Percentiles rank a stretch among this genome's conserved stretches.
These are phyloP conservation scores for Cenchrus americanus DNA, from an alignment of 176 grass and related monocot species.

Conservation along the genomic window DNA sequence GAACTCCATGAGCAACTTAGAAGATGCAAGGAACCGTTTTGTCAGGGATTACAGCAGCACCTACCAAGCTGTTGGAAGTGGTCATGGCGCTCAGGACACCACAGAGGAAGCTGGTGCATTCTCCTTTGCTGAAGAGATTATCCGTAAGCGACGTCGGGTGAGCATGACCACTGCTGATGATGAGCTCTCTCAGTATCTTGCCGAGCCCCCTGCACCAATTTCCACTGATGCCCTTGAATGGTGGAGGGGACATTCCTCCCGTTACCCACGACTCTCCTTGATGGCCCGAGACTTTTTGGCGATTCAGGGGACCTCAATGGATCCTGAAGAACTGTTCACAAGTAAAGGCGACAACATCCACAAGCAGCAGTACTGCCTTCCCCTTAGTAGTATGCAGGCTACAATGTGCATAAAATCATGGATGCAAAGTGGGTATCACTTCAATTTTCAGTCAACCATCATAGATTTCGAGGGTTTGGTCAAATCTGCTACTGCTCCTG, in stretches of 20 bases:
- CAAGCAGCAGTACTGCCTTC: conserved; percentile 79
- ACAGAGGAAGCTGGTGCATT: conserved; percentile 55
- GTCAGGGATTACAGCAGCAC: conserved; percentile 76
- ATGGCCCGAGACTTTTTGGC: conserved; percentile 96
- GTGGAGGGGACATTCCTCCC: conserved; percentile 82
- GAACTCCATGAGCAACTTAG: conserved; percentile 71
- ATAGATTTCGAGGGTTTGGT: conserved; percentile 76
- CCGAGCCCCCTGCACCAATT: conserved; percentile 72
- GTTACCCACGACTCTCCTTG: conserved; percentile 78
- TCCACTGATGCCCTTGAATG: conserved; percentile 79
- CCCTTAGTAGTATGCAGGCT: conserved; percentile 60
- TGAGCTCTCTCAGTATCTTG: conserved; percentile 82
- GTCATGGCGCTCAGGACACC: conserved; percentile 49
- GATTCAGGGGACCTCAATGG: conserved; percentile 76
- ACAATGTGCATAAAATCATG: conserved; percentile 76
- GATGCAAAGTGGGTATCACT: conserved; percentile 79
- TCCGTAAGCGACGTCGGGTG: conserved; percentile 70
- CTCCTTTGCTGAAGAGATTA: conserved; percentile 97
- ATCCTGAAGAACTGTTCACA: conserved; percentile 86
- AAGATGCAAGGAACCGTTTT: conserved; percentile 80
- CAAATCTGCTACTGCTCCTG: conserved; percentile 45
- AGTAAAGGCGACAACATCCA: conserved; percentile 69
- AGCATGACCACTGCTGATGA: conserved; percentile 68
- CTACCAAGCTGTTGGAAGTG: conserved; percentile 57
- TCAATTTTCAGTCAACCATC: conserved; percentile 65